Base-by-base conservation (phyloP, 2,329 filamentous ascomycete genomes). In the Ceratocystis destructans region DNA sequence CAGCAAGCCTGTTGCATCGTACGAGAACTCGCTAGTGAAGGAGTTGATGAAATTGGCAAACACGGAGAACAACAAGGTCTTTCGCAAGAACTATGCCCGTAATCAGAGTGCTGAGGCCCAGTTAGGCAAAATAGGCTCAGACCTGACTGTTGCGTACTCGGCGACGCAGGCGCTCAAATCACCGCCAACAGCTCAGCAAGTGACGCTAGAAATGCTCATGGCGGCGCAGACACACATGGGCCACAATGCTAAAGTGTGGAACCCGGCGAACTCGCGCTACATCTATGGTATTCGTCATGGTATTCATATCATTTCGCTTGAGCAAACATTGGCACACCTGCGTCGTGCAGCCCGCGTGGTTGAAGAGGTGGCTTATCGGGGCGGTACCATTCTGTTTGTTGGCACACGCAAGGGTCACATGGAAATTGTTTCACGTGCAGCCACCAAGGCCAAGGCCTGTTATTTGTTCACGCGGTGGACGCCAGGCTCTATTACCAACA, bases 401-500 rank as follows among this genome's bases (percentile, higher is more conserved):
- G 94, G 94, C 57, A 97, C 89, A 4, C 82, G 93, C 37, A 82
- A 84, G 66, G 91, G 90, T 1, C 93, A 96, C 73, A 87, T 87
- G 75, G 82, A 87, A 69, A 83, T 87, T 64, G 89, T 96, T 1
- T 89, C 95, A 17, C 84, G 84, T 69, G 91, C 93, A 4, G 91
- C 94, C 0, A 79, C 87, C 74, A 76, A 95, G 69, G 84, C 91
- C 0, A 82, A 84, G 67, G 90, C 85, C 1, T 97, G 88, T 73
- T 92, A 97, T 75, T 76, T 99, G 44, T 97, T 96, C 73, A 89
- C 90, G 73, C 87, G 90, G 72, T 99, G 94, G 94, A 90, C 87
- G 62, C 89, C 94, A 0, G 94, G 94, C 0, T 86, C 84, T 69
- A 90, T 99, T 72, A 97, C 94, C 46, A 99, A 99, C 77, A 87